Conservation (phyloP, 345 rosid genomes). For the Lagerstroemia speciosa region DNA sequence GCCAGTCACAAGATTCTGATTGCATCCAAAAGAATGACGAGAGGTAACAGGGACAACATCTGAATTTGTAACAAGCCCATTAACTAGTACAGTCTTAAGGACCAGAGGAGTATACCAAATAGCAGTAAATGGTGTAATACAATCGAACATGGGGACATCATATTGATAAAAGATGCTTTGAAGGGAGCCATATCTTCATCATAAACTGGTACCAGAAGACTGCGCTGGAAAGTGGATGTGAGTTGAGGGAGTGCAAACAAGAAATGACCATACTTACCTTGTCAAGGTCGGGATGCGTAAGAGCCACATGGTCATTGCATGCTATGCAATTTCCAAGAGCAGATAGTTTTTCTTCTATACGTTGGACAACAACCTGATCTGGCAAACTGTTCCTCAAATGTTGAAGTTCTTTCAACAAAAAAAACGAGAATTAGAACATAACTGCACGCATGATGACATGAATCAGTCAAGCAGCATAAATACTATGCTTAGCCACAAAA, state of each 20-base stretch:
- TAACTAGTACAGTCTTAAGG: neutral
- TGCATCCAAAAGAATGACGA: neutral
- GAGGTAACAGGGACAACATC: too few species aligned
- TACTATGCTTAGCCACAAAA: neutral
- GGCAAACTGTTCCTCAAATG: constrained; percentile 94
- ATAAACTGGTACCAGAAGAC: neutral
- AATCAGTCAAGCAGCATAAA: neutral
- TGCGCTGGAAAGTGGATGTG: neutral
- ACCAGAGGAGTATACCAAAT: neutral
- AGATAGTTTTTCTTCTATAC: constrained; percentile 86
- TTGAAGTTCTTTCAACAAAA: constrained; percentile 56
- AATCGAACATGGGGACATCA: neutral
- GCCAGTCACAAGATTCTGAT: neutral
- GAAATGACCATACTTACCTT: constrained; percentile 24
- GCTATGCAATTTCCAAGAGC: constrained; percentile 94
- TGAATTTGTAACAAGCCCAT: neutral
- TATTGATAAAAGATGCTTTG: too few species aligned
- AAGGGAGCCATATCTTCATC: neutral
- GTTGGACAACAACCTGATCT: constrained; percentile 79
- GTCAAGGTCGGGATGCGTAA: constrained; percentile 90
- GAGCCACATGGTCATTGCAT: constrained; percentile 95
- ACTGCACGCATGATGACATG: neutral
- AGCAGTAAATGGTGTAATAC: neutral
- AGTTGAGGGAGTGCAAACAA: neutral
- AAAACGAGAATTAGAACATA: neutral